Evolutionary conservation across 2,329 filamentous ascomycete species (phyloP).

Genomic region (Diaporthe helianthi): DNA sequence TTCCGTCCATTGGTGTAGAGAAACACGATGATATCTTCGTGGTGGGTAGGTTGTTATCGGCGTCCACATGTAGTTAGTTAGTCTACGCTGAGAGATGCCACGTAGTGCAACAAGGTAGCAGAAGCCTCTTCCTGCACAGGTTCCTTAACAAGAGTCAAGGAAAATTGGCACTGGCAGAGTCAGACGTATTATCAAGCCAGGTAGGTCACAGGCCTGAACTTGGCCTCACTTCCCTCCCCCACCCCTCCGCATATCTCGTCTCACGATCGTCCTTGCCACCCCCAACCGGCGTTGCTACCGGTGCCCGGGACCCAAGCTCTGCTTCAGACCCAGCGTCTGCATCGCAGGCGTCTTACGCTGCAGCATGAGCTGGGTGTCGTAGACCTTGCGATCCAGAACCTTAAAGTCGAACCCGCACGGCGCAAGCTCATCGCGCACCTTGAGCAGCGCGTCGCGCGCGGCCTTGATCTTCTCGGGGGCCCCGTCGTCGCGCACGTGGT

Average conservation of each 20-base stretch:
- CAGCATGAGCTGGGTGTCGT: slow-evolving; percentile 51
- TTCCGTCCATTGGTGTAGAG: not conserved
- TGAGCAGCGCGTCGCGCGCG: slow-evolving; percentile 58
- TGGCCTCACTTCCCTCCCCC: not conserved
- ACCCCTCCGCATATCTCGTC: not conserved
- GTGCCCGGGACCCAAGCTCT: slow-evolving; percentile 24
- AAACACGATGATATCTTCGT: not conserved
- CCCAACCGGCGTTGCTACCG: not conserved
- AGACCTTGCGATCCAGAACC: slow-evolving; percentile 57
- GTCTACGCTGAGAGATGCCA: not conserved
- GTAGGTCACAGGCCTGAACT: not conserved
- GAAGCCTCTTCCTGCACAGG: not conserved
- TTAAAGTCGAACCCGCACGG: slow-evolving; percentile 61
- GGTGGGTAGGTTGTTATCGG: not conserved
- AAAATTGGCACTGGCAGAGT: not conserved
- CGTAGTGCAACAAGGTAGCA: not conserved
- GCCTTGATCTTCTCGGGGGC: slow-evolving; percentile 64
- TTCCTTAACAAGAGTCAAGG: not conserved
- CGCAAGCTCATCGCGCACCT: slow-evolving; percentile 52
- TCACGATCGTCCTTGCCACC: not conserved
- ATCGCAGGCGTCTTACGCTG: slow-evolving; percentile 27
- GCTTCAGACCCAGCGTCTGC: slow-evolving; percentile 30
- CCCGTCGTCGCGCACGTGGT: slow-evolving; percentile 62
- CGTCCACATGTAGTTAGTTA: no score
- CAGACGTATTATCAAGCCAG: not conserved